These are phyloP conservation scores for Vitis hybrid DNA, from an alignment of 177 flowering plant genomes.

Conservation along the genomic window DNA sequence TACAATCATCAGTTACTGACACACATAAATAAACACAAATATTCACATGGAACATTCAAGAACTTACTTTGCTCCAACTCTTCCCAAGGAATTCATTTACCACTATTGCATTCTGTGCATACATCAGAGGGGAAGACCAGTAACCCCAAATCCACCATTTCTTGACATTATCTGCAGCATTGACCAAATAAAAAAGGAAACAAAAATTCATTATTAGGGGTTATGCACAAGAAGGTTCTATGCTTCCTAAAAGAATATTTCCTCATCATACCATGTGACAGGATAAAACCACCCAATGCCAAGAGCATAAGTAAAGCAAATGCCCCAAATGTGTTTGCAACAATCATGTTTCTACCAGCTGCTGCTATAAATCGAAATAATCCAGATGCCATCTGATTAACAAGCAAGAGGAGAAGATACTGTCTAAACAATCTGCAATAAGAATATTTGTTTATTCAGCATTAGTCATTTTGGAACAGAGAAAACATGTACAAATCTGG, in stretches of 20 bases:
- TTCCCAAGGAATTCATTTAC: slow-evolving; percentile 53
- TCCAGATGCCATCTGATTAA: slow-evolving; percentile 56
- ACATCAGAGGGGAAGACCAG: slow-evolving; percentile 58
- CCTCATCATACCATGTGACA: slow-evolving; percentile 36
- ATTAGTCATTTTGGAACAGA: too few species aligned
- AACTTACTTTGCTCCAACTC: slow-evolving; percentile 44
- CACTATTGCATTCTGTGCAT: slow-evolving; percentile 42
- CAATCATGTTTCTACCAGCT: slow-evolving; percentile 49
- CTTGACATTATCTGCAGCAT: slow-evolving; percentile 35
- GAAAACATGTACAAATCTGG: too few species aligned
- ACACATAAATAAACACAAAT: background rate
- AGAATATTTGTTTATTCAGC: background rate
- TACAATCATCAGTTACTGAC: background rate
- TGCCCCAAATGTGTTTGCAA: slow-evolving; percentile 41
- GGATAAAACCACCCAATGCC: slow-evolving; percentile 40
- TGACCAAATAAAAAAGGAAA: background rate
- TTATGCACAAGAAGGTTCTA: background rate
- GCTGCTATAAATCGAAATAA: slow-evolving; percentile 54
- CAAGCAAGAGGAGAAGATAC: slow-evolving; percentile 38
- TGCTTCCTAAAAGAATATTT: background rate
- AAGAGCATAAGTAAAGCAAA: slow-evolving; percentile 26
- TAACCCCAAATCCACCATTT: slow-evolving; percentile 66
- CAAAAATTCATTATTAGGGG: background rate
- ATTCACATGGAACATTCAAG: background rate
- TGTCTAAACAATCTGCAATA: slow-evolving; percentile 61